Evolutionary conservation across 495 filamentous ascomycete genomes (phyloP).

Genomic region (Xylaria flabelliformis): DNA sequence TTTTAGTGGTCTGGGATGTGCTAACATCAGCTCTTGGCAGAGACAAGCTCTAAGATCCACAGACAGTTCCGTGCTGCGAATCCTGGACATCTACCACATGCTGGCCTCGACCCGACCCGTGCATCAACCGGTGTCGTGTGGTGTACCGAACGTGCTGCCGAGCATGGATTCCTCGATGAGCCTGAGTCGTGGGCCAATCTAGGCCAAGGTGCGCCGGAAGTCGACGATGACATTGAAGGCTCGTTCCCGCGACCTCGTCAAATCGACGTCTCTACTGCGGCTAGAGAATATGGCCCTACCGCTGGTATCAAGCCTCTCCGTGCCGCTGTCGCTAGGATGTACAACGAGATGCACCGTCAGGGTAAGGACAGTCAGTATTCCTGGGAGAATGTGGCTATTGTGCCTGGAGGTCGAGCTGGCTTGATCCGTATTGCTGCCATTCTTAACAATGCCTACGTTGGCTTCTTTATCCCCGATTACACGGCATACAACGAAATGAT

Average conservation of each 20-base stretch:
- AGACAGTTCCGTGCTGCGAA: slow-evolving; percentile 84
- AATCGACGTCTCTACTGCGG: slow-evolving; percentile 76
- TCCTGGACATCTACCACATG: slow-evolving; percentile 87
- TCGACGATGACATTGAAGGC: slow-evolving; percentile 89
- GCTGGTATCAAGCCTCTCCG: slow-evolving; percentile 91
- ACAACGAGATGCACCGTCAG: slow-evolving; percentile 90
- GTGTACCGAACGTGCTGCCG: slow-evolving; percentile 81
- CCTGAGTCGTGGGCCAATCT: slow-evolving; percentile 89
- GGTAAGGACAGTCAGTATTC: slow-evolving; percentile 90
- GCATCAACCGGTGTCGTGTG: slow-evolving; percentile 85
- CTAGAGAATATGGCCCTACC: slow-evolving; percentile 91
- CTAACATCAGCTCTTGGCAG: slow-evolving; percentile 50
- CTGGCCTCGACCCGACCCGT: slow-evolving; percentile 83
- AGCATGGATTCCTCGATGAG: slow-evolving; percentile 82
- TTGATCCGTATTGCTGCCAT: slow-evolving; percentile 95
- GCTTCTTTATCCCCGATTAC: slow-evolving; percentile 82
- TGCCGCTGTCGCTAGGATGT: slow-evolving; percentile 87
- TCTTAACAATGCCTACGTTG: slow-evolving; percentile 87
- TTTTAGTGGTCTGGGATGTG: slow-evolving; percentile 13
- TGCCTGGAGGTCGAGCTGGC: slow-evolving; percentile 90
- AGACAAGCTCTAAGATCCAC: slow-evolving; percentile 80
- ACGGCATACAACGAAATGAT: slow-evolving; percentile 96
- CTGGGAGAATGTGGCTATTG: slow-evolving; percentile 99
- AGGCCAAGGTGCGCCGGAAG: slow-evolving; percentile 93
- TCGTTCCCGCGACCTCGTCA: slow-evolving; percentile 86